A percentile compares a stretch with the other conserved stretches of the same genome.
These are phyloP conservation scores for Crepidotus variabilis DNA, from an alignment of 768 basidiomycete genomes.

Conservation along the genomic window DNA sequence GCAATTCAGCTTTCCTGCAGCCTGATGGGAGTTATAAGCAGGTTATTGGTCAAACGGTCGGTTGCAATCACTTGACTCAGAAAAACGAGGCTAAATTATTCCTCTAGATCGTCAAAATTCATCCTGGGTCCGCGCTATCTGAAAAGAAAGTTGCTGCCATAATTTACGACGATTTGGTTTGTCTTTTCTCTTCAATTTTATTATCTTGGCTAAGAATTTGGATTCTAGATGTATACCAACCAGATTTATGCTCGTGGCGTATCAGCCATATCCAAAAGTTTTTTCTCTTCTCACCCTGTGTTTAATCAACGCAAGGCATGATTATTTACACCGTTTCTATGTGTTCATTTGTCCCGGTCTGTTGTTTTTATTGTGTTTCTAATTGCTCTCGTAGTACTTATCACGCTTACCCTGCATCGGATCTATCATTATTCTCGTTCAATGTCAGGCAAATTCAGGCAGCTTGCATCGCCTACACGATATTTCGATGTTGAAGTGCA, in stretches of 20 bases:
- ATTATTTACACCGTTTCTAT: too few species aligned
- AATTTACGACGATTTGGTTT: conserved; percentile 89
- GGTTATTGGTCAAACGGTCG: conserved; percentile 64
- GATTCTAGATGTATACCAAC: conserved; percentile 65
- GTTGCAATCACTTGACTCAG: conserved; percentile 15
- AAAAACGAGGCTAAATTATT: not conserved
- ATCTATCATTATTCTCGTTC: too few species aligned
- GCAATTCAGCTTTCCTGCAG: conserved; percentile 81
- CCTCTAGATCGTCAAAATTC: conserved; percentile 73
- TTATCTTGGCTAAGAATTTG: not conserved
- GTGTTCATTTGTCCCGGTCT: too few species aligned
- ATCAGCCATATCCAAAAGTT: conserved; percentile 66
- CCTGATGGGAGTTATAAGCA: conserved; percentile 88
- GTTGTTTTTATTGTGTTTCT: too few species aligned
- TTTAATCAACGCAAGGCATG: conserved; percentile 21
- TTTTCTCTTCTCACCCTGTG: conserved; percentile 24
- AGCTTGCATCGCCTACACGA: too few species aligned
- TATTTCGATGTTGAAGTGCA: too few species aligned
- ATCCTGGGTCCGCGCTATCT: conserved; percentile 80
- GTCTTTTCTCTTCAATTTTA: conserved; percentile 22
- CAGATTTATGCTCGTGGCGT: conserved; percentile 92
- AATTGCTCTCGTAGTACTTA: too few species aligned
- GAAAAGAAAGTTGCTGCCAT: conserved; percentile 85
- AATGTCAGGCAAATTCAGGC: too few species aligned
- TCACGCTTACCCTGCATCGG: too few species aligned